phyloP scores from a whole-genome alignment of 176 grass and related monocot species.

The Zoysia pacifica region DNA sequence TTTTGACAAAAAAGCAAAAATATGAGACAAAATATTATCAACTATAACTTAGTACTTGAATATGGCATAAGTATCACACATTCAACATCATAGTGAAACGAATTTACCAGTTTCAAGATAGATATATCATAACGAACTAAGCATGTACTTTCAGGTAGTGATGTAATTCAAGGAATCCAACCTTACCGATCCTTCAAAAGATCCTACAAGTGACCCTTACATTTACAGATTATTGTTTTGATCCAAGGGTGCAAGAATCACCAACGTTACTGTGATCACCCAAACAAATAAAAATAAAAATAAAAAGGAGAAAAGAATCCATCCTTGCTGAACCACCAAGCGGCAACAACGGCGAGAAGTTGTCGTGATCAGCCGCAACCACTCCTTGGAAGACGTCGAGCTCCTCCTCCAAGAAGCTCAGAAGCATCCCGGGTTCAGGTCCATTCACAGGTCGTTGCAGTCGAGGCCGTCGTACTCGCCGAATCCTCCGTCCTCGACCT shows the following conservation, averaged over 20 bases:
- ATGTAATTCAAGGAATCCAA: not conserved
- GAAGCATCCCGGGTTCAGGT: constrained; percentile 50
- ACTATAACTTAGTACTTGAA: too few species aligned
- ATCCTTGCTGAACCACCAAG: constrained; percentile 37
- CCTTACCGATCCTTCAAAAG: constrained; percentile 15
- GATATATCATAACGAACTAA: not conserved
- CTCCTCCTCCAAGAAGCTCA: constrained; percentile 65
- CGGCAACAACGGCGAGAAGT: constrained; percentile 42
- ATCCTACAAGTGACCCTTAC: constrained; percentile 1
- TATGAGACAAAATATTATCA: too few species aligned
- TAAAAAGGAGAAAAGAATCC: constrained; percentile 2
- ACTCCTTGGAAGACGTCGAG: constrained; percentile 47
- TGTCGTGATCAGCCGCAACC: constrained; percentile 23
- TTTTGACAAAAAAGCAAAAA: too few species aligned
- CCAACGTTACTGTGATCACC: constrained; percentile 1
- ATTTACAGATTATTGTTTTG: constrained; percentile 23
- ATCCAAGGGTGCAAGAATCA: not conserved
- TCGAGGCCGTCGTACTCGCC: constrained; percentile 22
- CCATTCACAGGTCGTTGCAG: constrained; percentile 47
- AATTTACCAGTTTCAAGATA: constrained; percentile 5
- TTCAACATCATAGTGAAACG: not conserved
- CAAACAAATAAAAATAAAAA: not conserved
- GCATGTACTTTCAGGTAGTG: not conserved
- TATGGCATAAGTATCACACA: too few species aligned
- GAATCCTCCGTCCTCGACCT: constrained; percentile 51